A percentile compares a stretch with the other conserved stretches of the same genome.
Conservation (phyloP, 2,329 filamentous ascomycete species). For the Pestalotiopsis sp. region DNA sequence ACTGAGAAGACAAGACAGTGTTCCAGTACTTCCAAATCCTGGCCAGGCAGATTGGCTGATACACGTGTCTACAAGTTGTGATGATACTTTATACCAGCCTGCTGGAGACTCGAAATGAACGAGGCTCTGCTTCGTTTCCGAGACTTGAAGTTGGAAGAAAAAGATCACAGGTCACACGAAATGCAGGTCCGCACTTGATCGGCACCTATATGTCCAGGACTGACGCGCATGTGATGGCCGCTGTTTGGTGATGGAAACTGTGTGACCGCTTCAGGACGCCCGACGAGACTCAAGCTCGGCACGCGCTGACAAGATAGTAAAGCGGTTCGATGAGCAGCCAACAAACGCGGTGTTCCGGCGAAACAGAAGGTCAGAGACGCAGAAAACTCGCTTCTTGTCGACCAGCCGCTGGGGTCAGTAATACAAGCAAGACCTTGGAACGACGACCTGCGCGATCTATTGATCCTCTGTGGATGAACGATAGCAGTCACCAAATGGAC, state of each 20-base stretch:
- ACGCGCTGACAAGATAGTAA: not conserved
- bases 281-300: not conserved
- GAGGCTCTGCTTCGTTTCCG: constrained; percentile 10
- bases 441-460: not conserved
- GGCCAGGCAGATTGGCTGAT: constrained; percentile 12
- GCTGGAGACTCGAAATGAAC: constrained; percentile 9
- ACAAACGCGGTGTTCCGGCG: not conserved
- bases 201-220: not conserved
- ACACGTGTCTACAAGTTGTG: constrained; percentile 10
- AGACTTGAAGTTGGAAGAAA: constrained; percentile 11
- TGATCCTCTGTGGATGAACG: not conserved
- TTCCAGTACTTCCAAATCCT: constrained; percentile 5
- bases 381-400: not conserved
- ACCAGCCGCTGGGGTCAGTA: not conserved
- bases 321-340: not conserved
- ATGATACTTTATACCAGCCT: constrained; percentile 6
- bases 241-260: not conserved
- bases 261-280: not conserved
- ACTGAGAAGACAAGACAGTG: constrained; percentile 1
- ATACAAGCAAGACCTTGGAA: not conserved
- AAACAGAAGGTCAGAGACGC: not conserved
- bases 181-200: not conserved
- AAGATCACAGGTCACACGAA: constrained; percentile 5
- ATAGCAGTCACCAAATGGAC: not conserved
- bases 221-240: not conserved